Evolutionary conservation across 2,329 filamentous ascomycete genomes (phyloP), one percentile per base, ranked within the genome.

Genomic region (Aschersonia sp.): DNA sequence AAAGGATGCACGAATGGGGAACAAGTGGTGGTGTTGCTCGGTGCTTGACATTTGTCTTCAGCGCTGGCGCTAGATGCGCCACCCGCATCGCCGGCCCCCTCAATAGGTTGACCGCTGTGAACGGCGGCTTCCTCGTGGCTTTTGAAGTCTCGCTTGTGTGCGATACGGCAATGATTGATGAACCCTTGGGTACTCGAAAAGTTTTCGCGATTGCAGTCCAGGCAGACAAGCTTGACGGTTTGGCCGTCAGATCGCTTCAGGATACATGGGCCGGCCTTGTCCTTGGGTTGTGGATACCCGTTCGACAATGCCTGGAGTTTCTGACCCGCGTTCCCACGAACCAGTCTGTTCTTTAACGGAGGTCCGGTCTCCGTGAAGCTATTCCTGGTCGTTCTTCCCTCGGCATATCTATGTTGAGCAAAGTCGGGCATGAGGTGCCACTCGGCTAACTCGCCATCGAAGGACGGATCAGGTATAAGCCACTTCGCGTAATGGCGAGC

Each of bases 181-280:
- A 97, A 97, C n/a, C 92, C 92, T 65, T 97, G 92, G 0, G 89
- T 94, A 68, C 89, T 97, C 48, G 85, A 89, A 60, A 97, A 97
- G 63, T 96, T 87, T 62, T 88, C 86, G 53, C 91, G 78, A 45
- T 88, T 76, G 65, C 92, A 97, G 63, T 92, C 85, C 50, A 85
- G 67, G 70, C 92, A 98, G 53, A 94, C 84, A 45, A 97, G 75
- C 66, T 94, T 94, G 53, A 97, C 91, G 53, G 83, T 81, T 59
- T 86, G 75, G 48, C 86, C 86, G 65, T 97, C 89, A 47, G 84
- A 82, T 57, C 89, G 84, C 66, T 88, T 89, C 61, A 95, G 74
- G 54, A 92, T 74, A 64, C 89, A 87, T 49, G 89, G 88, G 4
- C 86, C 84, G 49, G 80, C 77, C 71, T 88, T 89, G 57, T 88